Evolutionary conservation across 345 rosid species (phyloP).

Genomic region (Acer yangbiense): DNA sequence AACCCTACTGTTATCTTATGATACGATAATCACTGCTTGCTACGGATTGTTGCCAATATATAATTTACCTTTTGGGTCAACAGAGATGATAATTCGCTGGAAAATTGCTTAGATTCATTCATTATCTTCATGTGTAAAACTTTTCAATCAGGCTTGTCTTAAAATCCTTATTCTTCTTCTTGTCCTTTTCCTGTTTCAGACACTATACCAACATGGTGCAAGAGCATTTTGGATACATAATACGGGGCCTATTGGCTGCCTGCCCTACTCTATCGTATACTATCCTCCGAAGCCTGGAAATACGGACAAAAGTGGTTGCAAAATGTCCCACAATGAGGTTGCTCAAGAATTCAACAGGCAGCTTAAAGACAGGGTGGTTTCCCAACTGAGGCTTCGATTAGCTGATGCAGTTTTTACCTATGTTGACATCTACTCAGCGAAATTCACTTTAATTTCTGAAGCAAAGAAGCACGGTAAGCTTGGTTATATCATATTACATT

Average conservation of each 20-base stretch:
- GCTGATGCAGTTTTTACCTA: conserved; percentile 34
- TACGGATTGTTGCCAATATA: background rate
- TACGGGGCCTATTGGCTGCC: conserved; percentile 37
- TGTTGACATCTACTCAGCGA: conserved; percentile 35
- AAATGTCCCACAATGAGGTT: conserved; percentile 32
- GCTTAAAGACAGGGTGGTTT: conserved; percentile 30
- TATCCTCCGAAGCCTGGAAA: conserved; percentile 14
- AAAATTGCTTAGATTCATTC: background rate
- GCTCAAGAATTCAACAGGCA: conserved; percentile 36
- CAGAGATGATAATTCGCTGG: background rate
- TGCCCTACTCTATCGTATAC: conserved; percentile 26
- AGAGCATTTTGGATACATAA: conserved; percentile 40
- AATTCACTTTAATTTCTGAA: conserved; percentile 27
- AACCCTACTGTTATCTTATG: background rate
- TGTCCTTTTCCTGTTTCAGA: conserved; percentile 11
- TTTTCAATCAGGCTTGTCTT: background rate
- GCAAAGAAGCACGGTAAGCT: conserved; percentile 34
- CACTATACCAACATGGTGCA: conserved; percentile 31
- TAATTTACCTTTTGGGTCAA: background rate
- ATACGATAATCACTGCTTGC: background rate
- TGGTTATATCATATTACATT: background rate
- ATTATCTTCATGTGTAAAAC: background rate
- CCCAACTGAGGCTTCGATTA: conserved; percentile 30
- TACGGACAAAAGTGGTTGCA: conserved; percentile 36
- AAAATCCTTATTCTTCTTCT: background rate